A percentile compares a stretch with the other conserved stretches of the same genome.
Evolutionary conservation across 148 eudicot genomes (phyloP).

Genomic region (Mesembryanthemum crystallinum): DNA sequence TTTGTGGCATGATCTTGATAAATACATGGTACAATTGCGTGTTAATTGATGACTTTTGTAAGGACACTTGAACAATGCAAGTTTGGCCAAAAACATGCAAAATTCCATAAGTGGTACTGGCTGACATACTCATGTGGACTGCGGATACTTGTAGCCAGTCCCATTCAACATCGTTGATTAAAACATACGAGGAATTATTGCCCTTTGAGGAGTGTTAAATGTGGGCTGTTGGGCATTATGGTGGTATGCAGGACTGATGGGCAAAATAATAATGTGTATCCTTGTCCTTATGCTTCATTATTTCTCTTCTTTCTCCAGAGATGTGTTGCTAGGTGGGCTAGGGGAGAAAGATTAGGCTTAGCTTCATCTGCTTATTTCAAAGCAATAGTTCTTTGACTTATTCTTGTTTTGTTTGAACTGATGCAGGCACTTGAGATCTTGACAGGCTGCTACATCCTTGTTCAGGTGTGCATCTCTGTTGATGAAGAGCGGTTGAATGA

Average conservation of each 20-base stretch:
- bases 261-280: no score
- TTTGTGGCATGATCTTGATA: conserved; percentile 28
- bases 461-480: conserved; percentile 59
- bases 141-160: background rate
- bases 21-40: no score
- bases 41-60: no score
- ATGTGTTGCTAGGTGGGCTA: no score
- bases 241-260: background rate
- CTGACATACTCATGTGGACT: background rate
- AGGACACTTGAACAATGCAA: no score
- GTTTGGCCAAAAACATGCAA: no score
- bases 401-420: background rate
- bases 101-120: background rate
- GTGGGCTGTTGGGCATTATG: background rate
- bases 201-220: background rate
- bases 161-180: background rate
- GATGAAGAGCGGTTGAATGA: background rate
- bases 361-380: no score
- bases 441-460: conserved; percentile 93
- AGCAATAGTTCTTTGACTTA: background rate
- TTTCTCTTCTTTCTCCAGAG: no score
- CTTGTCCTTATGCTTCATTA: no score
- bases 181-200: background rate
- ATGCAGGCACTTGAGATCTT: conserved; percentile 93
- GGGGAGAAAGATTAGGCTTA: no score